A percentile compares a stretch with the other conserved stretches of the same genome.
Conservation (phyloP, 2,329 filamentous ascomycete species). For the Trichoderma koningiopsis region DNA sequence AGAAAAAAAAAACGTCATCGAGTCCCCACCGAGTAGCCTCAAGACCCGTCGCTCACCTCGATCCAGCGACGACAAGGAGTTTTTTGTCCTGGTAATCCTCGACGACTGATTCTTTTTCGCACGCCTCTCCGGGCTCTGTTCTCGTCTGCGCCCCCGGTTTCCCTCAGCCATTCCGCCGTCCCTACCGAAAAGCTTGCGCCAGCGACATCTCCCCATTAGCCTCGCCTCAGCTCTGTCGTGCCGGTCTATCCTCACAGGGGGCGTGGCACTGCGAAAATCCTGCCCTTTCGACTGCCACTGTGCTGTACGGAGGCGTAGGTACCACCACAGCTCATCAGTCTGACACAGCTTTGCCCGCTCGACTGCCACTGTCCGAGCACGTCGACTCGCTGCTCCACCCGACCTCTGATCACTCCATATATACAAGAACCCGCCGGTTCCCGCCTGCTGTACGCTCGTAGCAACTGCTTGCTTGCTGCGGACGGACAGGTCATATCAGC, state of each 20-base stretch:
- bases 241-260: conserved; percentile 13
- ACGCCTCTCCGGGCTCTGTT: conserved; percentile 7
- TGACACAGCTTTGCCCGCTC: conserved; percentile 3
- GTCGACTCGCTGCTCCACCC: conserved; percentile 18
- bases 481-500: conserved; percentile 37
- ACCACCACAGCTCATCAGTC: conserved; percentile 1
- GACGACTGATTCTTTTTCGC: conserved; percentile 1
- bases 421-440: conserved; percentile 17
- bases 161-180: neutral
- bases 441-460: conserved; percentile 36
- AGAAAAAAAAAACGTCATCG: conserved; percentile 29
- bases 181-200: conserved; percentile 11
- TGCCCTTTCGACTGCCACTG: neutral
- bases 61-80: conserved; percentile 6
- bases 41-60: conserved; percentile 18
- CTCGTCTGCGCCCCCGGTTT: conserved; percentile 4
- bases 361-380: neutral
- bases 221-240: neutral
- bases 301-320: neutral
- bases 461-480: conserved; percentile 30
- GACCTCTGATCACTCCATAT: conserved; percentile 16
- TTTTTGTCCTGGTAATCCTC: conserved; percentile 4
- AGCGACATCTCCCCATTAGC: neutral
- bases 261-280: neutral
- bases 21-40: conserved; percentile 26